Base-by-base conservation (phyloP, 768 basidiomycete species). In the Lyophyllum atratum region DNA sequence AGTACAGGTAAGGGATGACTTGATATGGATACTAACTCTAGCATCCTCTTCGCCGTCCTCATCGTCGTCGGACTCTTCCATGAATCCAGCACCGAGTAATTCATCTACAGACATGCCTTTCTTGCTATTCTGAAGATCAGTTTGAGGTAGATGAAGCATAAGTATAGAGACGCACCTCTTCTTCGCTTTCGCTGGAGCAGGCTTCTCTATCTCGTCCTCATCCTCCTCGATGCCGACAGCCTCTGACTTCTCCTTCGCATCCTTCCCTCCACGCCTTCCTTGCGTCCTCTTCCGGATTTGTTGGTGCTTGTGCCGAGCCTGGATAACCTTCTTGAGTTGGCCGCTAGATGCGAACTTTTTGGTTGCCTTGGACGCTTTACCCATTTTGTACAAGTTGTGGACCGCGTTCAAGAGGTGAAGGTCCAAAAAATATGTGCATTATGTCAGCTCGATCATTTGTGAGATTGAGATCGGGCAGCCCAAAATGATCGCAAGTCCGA, bases 271-370 rank as follows among this genome's bases (percentile, higher is more conserved):
- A 62, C 80, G 83, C 61, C 89, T 81, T 40, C 80, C 77, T 66
- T 90, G 82, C 26, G 84, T 78, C 70, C 87, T 87, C 72, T 88
- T 90, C 65, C 84, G 82, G 59, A 84, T 76, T 66, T 92, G 83
- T 66, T 93, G 88, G 64, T 88, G 84, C 64, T 93, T 91, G 56
- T 87, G 83, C n/a, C 95, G 80, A 5, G 86, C 82, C 64, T 92
- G 81, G 49, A 98, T 97, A 19, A 86, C 84, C 62, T 92, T 89
- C 67, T 93, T 92, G 52, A 98, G 84, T 67, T 90, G 87, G 1
- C 95, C 95, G 56, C 90, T 93, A 3, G 91, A 79, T 9, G 88
- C 90, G 64, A 95, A 95, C 74, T 95, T 94, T 68, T 88, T 86
- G 11, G 90, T 89, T 0, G 92, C 84, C 72, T 95, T 95, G 37